A percentile compares a stretch with the other conserved stretches of the same genome.
phyloP scores from a whole-genome alignment of 208 protist genomes.

The Leishmania guyanensis region DNA sequence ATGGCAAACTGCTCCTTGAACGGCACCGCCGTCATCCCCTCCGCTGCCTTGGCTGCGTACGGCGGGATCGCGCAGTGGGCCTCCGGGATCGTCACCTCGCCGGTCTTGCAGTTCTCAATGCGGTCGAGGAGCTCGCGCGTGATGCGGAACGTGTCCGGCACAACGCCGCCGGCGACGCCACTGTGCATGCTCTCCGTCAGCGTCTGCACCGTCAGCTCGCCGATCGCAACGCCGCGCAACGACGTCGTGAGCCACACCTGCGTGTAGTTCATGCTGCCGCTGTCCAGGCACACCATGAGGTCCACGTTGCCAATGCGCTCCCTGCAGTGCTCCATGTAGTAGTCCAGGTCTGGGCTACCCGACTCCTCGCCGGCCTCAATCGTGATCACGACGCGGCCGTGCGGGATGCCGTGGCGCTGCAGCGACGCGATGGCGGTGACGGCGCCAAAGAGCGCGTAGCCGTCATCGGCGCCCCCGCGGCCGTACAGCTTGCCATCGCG shows the following conservation, averaged over 20 bases:
- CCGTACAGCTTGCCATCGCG: slow-evolving; percentile 91
- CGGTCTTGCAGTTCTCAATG: slow-evolving; percentile 92
- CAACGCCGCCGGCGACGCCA: slow-evolving; percentile 91
- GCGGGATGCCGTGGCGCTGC: slow-evolving; percentile 79
- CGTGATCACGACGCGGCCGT: slow-evolving; percentile 82
- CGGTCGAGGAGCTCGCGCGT: slow-evolving; percentile 81
- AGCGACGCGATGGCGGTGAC: slow-evolving; percentile 66
- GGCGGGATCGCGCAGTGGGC: slow-evolving; percentile 56
- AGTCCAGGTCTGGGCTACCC: slow-evolving; percentile 82
- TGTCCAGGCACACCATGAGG: slow-evolving; percentile 95
- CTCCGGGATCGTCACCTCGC: slow-evolving; percentile 84
- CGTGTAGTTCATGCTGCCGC: slow-evolving; percentile 94
- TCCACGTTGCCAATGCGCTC: slow-evolving; percentile 76
- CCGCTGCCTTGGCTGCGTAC: slow-evolving; percentile 28
- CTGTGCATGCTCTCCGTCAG: slow-evolving; percentile 92
- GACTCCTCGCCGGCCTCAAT: slow-evolving; percentile 94
- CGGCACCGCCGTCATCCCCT: slow-evolving; percentile 55
- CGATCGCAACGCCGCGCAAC: slow-evolving; percentile 88
- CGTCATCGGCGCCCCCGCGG: slow-evolving; percentile 41
- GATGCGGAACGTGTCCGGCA: slow-evolving; percentile 95
- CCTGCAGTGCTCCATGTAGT: slow-evolving; percentile 76
- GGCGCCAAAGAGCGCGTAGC: slow-evolving; percentile 80
- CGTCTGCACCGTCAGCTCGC: slow-evolving; percentile 83
- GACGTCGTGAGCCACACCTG: slow-evolving; percentile 94
- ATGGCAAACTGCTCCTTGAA: slow-evolving; percentile 69